Evolutionary conservation across 768 basidiomycete species (phyloP), one percentile per base, ranked within the genome.

Genomic region (Baorangia bicolor): DNA sequence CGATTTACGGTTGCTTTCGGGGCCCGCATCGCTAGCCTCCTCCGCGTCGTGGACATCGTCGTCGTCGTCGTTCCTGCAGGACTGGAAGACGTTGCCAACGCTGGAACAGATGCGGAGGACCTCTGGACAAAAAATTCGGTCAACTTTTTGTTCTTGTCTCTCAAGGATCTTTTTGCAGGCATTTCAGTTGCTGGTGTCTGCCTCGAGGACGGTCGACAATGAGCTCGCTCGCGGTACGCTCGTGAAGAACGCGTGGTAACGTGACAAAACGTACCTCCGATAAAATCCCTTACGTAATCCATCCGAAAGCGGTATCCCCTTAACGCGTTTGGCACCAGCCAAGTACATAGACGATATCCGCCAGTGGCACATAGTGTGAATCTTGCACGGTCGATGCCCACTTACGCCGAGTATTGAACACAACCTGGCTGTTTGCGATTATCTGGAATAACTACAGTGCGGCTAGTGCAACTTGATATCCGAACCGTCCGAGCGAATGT

Each of bases 41-140:
- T 67, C 1, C 60, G 61, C 27, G 57, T 53, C 47, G 51, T 33
- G n/a, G 61, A 23, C 44, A 25, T 27, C 38, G 38, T 37, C 30
- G 59, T 39, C 30, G 28, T 4, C 25, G 14, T 37, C 8, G 56
- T 46, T 38, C 25, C 48, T 25, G 39, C 9, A 16, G 23, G 6
- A 8, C 10, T 11, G 12, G 61, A 54, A 37, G 59, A 52, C 34
- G 50, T 45, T 20, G 44, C 49, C 31, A 21, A 31, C 12, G 58
- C 69, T 16, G 56, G 63, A 51, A 57, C 45, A 28, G 56, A 48
- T 7, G 62, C 54, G 34, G 68, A 63, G 1, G 64, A 56, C 60
- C 59, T 74, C 39, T 73, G 75, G 35, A 67, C 28, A 53, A 83
- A 83, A 61, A 79, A 84, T 37, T 80, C 75, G 8, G 79, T 80